Base-by-base conservation (phyloP, 192 early-diverging fungal genomes). In the Helicostylum pulchrum region DNA sequence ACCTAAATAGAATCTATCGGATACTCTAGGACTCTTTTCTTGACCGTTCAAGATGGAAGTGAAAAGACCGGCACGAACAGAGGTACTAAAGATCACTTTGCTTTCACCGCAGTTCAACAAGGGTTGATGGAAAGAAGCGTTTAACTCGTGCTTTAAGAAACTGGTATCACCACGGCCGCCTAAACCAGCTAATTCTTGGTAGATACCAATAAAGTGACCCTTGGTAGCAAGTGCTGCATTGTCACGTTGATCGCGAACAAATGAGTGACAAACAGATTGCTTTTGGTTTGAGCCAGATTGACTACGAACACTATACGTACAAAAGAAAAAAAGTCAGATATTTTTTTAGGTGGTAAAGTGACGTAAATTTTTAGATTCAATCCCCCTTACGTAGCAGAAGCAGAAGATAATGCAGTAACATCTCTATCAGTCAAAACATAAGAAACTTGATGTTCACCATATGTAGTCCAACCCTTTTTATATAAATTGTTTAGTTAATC, bases 1-100 rank as follows among this genome's bases (percentile, higher is more conserved):
- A 31, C 96, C 96, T 20, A 99, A 71, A 64, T 88, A 83, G 73
- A 97, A 95, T 32, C 93, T 80, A 77, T 99, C 96, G 8, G 86
- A 83, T 15, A 96, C 74, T n/a, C 83, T 78, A 43, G 90, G 83
- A 8, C 59, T 52, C 17, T 76, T 75, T 5, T 51, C 45, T 6
- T 9, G 15, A 11, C 14, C 36, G n/a, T 71, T 70, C 32, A 73
- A 73, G 4, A 90, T 57, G 4, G 85, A 79, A 56, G 83, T 81
- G 58, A 97, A 50, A 9, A 91, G 64, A 17, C 96, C 96, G 11
- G 62, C 84, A 31, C 87, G 83, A 12, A 76, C 30, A 12, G 80
- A 79, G 0, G 78, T 57, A 30, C 62, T 71, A 9, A 85, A 62
- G n/a, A 66, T 49, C 12, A 62, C 48, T 30, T 15, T 23, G 23